Percentiles rank a stretch among this genome's conserved stretches.
phyloP scores from a whole-genome alignment of 768 basidiomycete species.

The Xanthoconium purpureum region DNA sequence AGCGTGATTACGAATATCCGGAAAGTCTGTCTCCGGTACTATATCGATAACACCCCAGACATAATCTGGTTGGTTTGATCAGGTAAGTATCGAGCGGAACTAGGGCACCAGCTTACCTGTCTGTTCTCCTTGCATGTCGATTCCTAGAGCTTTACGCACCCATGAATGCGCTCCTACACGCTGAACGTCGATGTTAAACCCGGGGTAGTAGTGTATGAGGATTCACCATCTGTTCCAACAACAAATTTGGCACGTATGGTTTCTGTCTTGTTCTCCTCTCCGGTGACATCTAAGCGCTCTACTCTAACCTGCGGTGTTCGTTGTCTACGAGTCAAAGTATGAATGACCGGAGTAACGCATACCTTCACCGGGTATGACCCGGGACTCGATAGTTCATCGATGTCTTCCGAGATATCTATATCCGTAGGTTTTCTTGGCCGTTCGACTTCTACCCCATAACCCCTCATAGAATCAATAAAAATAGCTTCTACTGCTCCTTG shows the following conservation, averaged over 20 bases:
- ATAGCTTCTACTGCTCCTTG: background rate
- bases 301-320: slow-evolving; percentile 13
- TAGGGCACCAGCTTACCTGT: slow-evolving; percentile 15
- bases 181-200: background rate
- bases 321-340: background rate
- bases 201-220: background rate
- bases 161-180: slow-evolving; percentile 42
- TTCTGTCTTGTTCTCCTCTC: slow-evolving; percentile 31
- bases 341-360: background rate
- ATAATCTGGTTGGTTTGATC: background rate
- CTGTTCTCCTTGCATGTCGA: slow-evolving; percentile 47
- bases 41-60: slow-evolving; percentile 4
- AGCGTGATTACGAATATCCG: background rate
- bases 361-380: slow-evolving; percentile 34
- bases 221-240: slow-evolving; percentile 34
- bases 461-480: background rate
- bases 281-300: slow-evolving; percentile 22
- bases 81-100: background rate
- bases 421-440: background rate
- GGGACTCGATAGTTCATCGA: slow-evolving; percentile 8
- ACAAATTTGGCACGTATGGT: slow-evolving; percentile 33
- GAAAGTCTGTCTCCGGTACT: background rate
- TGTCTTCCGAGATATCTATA: background rate
- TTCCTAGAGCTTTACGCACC: slow-evolving; percentile 43
- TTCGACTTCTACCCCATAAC: background rate